phyloP scores from a whole-genome alignment of 2,329 filamentous ascomycete species.

The Fusarium sp. region DNA sequence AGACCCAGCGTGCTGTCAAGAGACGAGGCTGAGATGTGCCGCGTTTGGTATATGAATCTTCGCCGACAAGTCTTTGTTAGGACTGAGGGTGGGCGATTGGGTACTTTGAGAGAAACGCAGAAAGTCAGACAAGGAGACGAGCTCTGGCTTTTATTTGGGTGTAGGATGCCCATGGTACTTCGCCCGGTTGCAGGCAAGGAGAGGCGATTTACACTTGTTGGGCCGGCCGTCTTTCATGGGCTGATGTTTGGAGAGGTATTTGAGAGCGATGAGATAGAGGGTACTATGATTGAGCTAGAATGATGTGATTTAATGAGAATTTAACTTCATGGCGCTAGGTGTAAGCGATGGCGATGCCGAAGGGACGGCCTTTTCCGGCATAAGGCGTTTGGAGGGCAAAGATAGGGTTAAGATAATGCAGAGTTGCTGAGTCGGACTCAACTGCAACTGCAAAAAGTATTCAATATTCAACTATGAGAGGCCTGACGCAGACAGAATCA shows the following conservation, averaged over 20 bases:
- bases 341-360: neutral
- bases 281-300: neutral
- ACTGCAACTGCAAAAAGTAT: too few species aligned
- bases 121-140: neutral
- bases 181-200: neutral
- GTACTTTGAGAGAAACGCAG: neutral
- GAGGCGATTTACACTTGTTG: neutral
- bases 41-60: neutral
- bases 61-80: neutral
- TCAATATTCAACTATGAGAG: neutral
- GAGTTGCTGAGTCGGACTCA: too few species aligned
- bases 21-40: neutral
- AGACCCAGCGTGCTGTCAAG: neutral
- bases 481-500: too few species aligned
- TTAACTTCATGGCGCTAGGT: neutral
- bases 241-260: slow-evolving; percentile 9
- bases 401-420: neutral
- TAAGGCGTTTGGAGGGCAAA: neutral
- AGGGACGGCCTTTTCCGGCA: too few species aligned
- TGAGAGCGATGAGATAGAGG: neutral
- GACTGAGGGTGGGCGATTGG: neutral
- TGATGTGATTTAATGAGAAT: neutral
- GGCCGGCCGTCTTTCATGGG: neutral
- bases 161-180: slow-evolving; percentile 2
- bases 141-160: slow-evolving; percentile 19